Evolutionary conservation across 2,329 filamentous ascomycete genomes (phyloP), one percentile per base, ranked within the genome.

Genomic region (Leptoxyphium fumago): DNA sequence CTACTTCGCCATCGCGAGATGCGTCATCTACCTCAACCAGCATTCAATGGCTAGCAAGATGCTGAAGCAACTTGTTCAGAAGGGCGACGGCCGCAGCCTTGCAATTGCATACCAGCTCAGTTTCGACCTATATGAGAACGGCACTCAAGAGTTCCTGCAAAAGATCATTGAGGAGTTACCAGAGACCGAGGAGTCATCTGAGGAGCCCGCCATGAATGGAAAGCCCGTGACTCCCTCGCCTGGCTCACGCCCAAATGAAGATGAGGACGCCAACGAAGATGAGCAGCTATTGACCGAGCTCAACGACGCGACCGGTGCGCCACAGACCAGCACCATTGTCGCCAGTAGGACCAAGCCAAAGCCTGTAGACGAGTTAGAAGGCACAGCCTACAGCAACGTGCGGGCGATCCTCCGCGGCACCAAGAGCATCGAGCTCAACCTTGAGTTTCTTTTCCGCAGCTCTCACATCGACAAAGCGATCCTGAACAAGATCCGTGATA

Each of bases 91-190:
- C 42, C 78, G 78, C 47, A 87, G 86, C 0, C 76, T 85, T 13
- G 84, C 88, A 15, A 82, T 85, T 41, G 91, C 91, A 14, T 98
- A 96, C 63, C 91, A 98, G 62, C 94, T 98, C 45, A 91, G 89
- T 1, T 98, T 98, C 57, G 91, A 98, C 58, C 73, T 98, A 5
- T 96, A 95, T 64, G 91, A 98, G 66, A 98, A 98, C 59, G 91
- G 91, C 53, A 96, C 91, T 0, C 91, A 98, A 57, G 91, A 96
- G 61, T 98, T 98, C 56, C 66, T 98, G 18, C 80, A 80, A 52
- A 95, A 91, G 65, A 84, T 98, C 39, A 80, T 89, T 57, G 78
- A 84, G 46, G 79, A 84, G 39, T 70, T 96, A 29, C 84, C 87
- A 0, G 68, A 72, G 38, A 54, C 54, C 2, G 66, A 68, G 29